Conservation (phyloP, 345 rosid genomes). For the Melastoma malabathricum region DNA sequence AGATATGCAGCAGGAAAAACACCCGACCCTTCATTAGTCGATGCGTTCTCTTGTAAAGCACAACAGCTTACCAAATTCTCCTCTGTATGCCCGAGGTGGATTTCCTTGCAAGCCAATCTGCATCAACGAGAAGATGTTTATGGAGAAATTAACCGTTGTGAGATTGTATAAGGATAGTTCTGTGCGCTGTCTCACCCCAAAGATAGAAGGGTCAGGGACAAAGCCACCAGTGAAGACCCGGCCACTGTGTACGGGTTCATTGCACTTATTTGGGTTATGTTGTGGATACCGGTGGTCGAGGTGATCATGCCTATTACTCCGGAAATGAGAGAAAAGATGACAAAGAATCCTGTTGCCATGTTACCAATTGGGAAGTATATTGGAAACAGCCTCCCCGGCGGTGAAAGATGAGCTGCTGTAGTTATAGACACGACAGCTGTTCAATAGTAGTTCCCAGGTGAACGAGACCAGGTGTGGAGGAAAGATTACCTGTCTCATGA, state of each 20-base stretch:
- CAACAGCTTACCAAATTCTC: conserved; percentile 43
- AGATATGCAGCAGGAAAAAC: no score
- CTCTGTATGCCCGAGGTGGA: conserved; percentile 59
- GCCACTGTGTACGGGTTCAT: conserved; percentile 54
- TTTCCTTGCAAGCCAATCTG: conserved; percentile 89
- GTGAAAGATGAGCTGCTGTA: conserved; percentile 6
- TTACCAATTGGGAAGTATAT: conserved; percentile 76
- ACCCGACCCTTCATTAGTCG: neutral
- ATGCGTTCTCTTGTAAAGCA: neutral
- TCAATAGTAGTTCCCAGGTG: no score
- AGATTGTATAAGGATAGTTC: neutral
- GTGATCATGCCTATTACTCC: conserved; percentile 70
- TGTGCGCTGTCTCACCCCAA: conserved; percentile 40
- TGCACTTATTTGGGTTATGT: conserved; percentile 30
- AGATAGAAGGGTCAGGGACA: conserved; percentile 65
- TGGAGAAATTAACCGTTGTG: neutral
- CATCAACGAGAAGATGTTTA: no score
- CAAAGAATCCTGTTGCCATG: conserved; percentile 67
- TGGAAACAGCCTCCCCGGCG: conserved; percentile 71
- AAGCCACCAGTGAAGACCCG: conserved; percentile 45
- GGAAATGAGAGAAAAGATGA: conserved; percentile 57
- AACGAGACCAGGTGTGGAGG: no score
- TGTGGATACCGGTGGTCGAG: conserved; percentile 42
- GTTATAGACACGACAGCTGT: no score
- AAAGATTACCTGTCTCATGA: no score